A percentile compares a stretch with the other conserved stretches of the same genome.
phyloP scores from a whole-genome alignment of 768 basidiomycete genomes.

The Suillus brevipes region DNA sequence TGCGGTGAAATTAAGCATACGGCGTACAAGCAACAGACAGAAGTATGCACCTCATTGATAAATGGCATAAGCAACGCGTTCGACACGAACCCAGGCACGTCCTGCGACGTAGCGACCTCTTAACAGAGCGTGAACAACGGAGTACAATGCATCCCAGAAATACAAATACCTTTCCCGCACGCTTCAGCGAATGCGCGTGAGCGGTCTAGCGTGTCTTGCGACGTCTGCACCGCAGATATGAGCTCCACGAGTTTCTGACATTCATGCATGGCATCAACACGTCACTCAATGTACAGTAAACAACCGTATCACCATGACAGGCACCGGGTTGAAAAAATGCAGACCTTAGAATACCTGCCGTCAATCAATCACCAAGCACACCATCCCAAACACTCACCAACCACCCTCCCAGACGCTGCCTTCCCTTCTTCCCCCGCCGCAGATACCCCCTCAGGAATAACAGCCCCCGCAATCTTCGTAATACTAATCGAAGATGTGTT shows the following conservation, averaged over 20 bases:
- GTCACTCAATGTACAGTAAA: not conserved
- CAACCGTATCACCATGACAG: constrained; percentile 73
- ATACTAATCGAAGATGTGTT: constrained; percentile 96
- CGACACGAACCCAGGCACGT: constrained; percentile 94
- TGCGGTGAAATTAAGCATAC: constrained; percentile 25
- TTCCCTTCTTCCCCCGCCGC: constrained; percentile 65
- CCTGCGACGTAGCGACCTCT: constrained; percentile 90
- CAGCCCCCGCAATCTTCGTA: constrained; percentile 87
- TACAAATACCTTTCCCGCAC: constrained; percentile 76
- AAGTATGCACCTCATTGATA: constrained; percentile 67
- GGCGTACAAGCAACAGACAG: constrained; percentile 33
- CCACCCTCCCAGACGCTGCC: constrained; percentile 69
- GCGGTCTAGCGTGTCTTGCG: constrained; percentile 68
- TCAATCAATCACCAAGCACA: not conserved
- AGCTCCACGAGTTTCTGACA: constrained; percentile 89
- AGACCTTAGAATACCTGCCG: constrained; percentile 49
- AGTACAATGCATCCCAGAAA: not conserved
- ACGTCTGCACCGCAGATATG: constrained; percentile 91
- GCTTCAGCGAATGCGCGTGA: constrained; percentile 81
- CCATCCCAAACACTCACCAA: constrained; percentile 51
- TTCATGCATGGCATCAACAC: not conserved
- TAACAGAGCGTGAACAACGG: not conserved
- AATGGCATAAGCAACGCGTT: constrained; percentile 96
- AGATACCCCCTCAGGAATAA: constrained; percentile 56
- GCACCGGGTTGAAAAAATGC: constrained; percentile 97